Base-by-base conservation (phyloP, 2,329 filamentous ascomycete genomes). In the Claviceps arundinis region DNA sequence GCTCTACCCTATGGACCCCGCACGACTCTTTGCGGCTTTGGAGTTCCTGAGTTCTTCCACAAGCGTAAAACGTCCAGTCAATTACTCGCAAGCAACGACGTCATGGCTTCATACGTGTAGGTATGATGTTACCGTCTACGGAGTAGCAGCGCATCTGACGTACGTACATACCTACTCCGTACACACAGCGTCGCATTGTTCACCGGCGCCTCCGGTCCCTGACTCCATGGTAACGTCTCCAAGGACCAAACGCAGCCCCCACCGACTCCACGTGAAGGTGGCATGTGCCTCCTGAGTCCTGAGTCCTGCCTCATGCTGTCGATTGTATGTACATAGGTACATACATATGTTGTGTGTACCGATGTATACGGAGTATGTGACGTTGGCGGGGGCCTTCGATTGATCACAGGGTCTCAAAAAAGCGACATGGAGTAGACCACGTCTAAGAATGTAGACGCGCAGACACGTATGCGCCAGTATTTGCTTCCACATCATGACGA, bases 241-340 rank as follows among this genome's bases (percentile, higher is more conserved):
- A 30, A 30, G 8, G 26, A 8, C 26, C 26, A 30, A 30, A 30
- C 26, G 26, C 26, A 30, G 5, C 8, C 14, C 43, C 47, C 40
- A 47, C 40, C 40, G 26, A 26, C 51, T 42, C 48, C 51, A 53
- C 51, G 43, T 53, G 51, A 16, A 26, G n/a, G 19, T 38, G 41
- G 17, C 51, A 22, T 49, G 40, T 45, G 40, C 46, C 50, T 48
- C 50, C 26, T n/a, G n/a, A n/a, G n/a, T n/a, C n/a, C n/a, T n/a
- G n/a, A n/a, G n/a, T n/a, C n/a, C n/a, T 45, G 40, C 50, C 26
- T 26, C 41, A 43, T 48, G 1, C 34, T 49, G 41, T 24, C 26
- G 40, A 43, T n/a, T 50, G 22, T 42, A 3, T 8, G 0, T 30
- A 26, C 24, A 5, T 26, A 24, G 24, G 24, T 26, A 6, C 4